Percentiles rank a stretch among this genome's conserved stretches.
These are phyloP conservation scores for Stephania cephalantha DNA, from an alignment of 164 flowering plant genomes.

Conservation along the genomic window DNA sequence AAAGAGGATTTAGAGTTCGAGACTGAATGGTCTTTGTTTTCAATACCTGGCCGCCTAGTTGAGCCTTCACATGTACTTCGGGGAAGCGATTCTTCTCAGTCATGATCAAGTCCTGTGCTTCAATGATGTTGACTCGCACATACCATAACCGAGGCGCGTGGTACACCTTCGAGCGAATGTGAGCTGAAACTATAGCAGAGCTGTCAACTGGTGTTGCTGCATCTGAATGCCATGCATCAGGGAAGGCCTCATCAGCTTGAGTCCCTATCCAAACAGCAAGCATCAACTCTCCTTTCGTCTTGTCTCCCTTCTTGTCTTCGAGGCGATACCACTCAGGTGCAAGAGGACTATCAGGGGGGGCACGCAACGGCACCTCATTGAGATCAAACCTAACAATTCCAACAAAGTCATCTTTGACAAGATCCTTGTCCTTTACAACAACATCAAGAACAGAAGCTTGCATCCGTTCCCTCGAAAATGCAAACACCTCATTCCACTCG, in stretches of 20 bases:
- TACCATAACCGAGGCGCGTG: conserved; percentile 91
- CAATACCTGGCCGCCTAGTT: conserved; percentile 70
- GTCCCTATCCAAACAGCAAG: conserved; percentile 97
- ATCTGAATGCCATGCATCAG: conserved; percentile 96
- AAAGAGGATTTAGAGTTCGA: conserved; percentile 48
- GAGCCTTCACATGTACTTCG: conserved; percentile 67
- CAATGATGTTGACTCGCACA: conserved; percentile 78
- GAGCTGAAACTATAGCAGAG: conserved; percentile 37
- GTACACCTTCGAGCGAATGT: conserved; percentile 80
- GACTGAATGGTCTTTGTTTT: conserved; percentile 67
- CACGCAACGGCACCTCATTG: conserved; percentile 75
- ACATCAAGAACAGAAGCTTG: conserved; percentile 79
- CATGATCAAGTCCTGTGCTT: conserved; percentile 80
- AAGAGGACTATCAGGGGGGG: conserved; percentile 92
- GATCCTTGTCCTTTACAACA: conserved; percentile 77
- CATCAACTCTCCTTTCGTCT: conserved; percentile 80
- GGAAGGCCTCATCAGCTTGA: conserved; percentile 89
- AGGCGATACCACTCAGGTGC: conserved; percentile 93
- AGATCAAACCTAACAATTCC: conserved; percentile 78
- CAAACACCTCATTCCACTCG: conserved; percentile 84
- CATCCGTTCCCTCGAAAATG: conserved; percentile 75
- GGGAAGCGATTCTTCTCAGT: conserved; percentile 70
- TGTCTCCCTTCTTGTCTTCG: conserved; percentile 71
- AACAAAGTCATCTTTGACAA: conserved; percentile 79
- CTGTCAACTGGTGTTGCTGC: conserved; percentile 59